phyloP scores from a whole-genome alignment of 2,329 filamentous ascomycete genomes.

The Fusarium abutilonis region DNA sequence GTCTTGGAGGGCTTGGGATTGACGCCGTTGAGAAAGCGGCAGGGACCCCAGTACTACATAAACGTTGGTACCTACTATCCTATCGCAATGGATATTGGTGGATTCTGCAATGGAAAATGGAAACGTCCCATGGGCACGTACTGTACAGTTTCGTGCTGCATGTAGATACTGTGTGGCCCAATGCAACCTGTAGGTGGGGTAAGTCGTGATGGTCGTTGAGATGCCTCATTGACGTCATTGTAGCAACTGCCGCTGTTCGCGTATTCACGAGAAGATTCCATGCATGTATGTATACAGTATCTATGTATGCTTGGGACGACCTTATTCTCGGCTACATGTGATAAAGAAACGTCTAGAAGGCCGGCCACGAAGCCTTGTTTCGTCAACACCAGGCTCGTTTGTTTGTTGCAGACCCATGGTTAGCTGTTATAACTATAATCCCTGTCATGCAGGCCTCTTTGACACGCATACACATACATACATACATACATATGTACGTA shows the following conservation, averaged over 20 bases:
- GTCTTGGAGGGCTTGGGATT: neutral
- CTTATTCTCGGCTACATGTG: neutral
- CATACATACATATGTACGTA: too few relatives aligned
- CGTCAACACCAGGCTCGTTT: too few relatives aligned
- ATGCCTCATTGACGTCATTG: slow-evolving; percentile 44
- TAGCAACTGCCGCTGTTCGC: neutral
- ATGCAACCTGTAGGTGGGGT: slow-evolving; percentile 9
- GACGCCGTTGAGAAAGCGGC: neutral
- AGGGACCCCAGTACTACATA: slow-evolving; percentile 2
- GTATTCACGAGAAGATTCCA: slow-evolving; percentile 26
- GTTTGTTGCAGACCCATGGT: too few relatives aligned
- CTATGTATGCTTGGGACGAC: neutral
- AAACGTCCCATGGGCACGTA: too few relatives aligned
- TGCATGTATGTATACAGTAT: too few relatives aligned
- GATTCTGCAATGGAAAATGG: too few relatives aligned
- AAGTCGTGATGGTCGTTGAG: slow-evolving; percentile 16
- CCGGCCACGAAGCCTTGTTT: neutral
- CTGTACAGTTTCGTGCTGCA: too few relatives aligned
- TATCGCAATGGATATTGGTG: slow-evolving; percentile 11
- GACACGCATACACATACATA: neutral
- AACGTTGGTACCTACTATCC: too few relatives aligned
- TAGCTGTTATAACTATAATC: neutral
- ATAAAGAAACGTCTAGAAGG: neutral
- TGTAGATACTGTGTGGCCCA: neutral
- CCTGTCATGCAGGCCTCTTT: neutral